These are phyloP conservation scores for Neoscytalidium dimidiatum DNA, from an alignment of 2,329 filamentous ascomycete species.

Conservation along the genomic window DNA sequence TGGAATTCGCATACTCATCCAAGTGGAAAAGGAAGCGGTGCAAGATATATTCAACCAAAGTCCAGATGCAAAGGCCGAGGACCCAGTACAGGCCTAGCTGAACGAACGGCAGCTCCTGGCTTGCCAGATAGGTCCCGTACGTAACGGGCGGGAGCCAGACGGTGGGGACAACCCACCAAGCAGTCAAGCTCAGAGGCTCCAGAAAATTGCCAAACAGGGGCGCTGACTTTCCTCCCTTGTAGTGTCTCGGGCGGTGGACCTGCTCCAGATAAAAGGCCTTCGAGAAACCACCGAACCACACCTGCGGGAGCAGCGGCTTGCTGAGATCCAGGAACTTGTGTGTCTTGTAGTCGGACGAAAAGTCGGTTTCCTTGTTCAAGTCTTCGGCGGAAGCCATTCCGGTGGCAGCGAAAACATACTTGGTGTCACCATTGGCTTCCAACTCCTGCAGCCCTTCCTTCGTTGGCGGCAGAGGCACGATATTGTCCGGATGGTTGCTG, in stretches of 20 bases:
- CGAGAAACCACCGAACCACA: conserved; percentile 83
- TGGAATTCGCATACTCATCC: conserved; percentile 67
- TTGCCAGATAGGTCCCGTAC: conserved; percentile 71
- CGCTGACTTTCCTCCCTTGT: conserved; percentile 88
- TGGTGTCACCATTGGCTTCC: conserved; percentile 51
- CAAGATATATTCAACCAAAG: conserved; percentile 82
- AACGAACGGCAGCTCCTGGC: conserved; percentile 21
- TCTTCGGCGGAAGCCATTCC: conserved; percentile 91
- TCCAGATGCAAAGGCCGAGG: conserved; percentile 79
- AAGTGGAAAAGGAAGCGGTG: conserved; percentile 94
- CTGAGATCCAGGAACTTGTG: conserved; percentile 94
- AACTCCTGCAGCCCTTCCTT: conserved; percentile 52
- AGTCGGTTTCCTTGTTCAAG: conserved; percentile 81
- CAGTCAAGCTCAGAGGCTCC: conserved; percentile 93
- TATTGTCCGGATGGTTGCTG: conserved; percentile 50
- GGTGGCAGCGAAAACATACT: conserved; percentile 61
- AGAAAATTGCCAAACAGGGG: conserved; percentile 97
- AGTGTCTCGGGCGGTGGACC: conserved; percentile 92
- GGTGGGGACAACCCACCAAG: conserved; percentile 87
- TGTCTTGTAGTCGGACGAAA: conserved; percentile 72
- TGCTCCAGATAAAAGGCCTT: conserved; percentile 98
- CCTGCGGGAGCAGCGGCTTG: conserved; percentile 80
- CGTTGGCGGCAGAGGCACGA: conserved; percentile 54
- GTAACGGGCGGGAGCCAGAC: conserved; percentile 80
- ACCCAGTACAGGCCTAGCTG: conserved; percentile 57